phyloP scores from a whole-genome alignment of 2,329 filamentous ascomycete genomes.

The Cladosporium austrohemisphaericum region DNA sequence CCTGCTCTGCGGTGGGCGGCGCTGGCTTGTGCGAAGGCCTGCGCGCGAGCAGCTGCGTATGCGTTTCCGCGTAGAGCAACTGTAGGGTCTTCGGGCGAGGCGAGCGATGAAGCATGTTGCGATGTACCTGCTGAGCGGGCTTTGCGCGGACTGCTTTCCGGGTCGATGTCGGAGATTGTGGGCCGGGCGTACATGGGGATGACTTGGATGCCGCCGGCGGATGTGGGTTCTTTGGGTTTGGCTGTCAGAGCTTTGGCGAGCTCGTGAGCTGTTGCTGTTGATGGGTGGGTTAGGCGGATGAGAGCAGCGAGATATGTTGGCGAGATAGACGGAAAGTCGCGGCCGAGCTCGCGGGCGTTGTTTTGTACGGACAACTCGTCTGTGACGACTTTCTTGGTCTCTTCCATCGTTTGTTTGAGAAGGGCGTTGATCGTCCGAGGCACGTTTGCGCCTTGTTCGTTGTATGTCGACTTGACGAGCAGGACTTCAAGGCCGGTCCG shows the following conservation, averaged over 20 bases:
- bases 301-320: slow-evolving; percentile 49
- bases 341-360: slow-evolving; percentile 52
- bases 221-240: slow-evolving; percentile 28
- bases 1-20: slow-evolving; percentile 58
- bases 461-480: slow-evolving; percentile 55
- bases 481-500: slow-evolving; percentile 47
- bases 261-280: slow-evolving; percentile 56
- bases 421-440: slow-evolving; percentile 54
- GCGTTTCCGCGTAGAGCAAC: slow-evolving; percentile 17
- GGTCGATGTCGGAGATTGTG: slow-evolving; percentile 31
- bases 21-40: slow-evolving; percentile 56
- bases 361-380: slow-evolving; percentile 44
- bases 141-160: slow-evolving; percentile 6
- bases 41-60: slow-evolving; percentile 45
- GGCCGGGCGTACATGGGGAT: slow-evolving; percentile 46
- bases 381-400: slow-evolving; percentile 33
- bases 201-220: slow-evolving; percentile 45
- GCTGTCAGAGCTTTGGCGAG: slow-evolving; percentile 53
- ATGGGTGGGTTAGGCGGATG: slow-evolving; percentile 55
- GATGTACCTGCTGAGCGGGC: slow-evolving; percentile 9
- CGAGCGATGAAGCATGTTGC: slow-evolving; percentile 26
- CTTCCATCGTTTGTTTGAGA: slow-evolving; percentile 45
- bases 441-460: slow-evolving; percentile 55
- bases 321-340: slow-evolving; percentile 53
- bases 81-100: slow-evolving; percentile 20